Evolutionary conservation across 768 basidiomycete genomes (phyloP), one percentile per base, ranked within the genome.

Genomic region (Leucocoprinus birnbaumii): DNA sequence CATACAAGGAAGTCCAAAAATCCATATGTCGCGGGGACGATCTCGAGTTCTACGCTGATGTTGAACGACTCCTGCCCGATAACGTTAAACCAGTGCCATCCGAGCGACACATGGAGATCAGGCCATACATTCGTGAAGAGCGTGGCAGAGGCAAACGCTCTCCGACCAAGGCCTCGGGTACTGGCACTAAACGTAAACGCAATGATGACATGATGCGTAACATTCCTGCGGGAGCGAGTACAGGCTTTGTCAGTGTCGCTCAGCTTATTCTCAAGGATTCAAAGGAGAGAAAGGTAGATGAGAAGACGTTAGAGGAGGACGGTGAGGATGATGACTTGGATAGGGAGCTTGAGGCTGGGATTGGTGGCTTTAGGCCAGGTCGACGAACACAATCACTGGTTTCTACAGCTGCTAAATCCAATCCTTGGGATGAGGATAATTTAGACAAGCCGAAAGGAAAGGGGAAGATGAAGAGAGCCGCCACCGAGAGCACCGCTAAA

Each of bases 21-120:
- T 80, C 86, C 40, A 97, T 99, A 66, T 80, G 86, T 47, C 84
- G 86, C 52, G 94, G 94, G 22, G 86, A 90, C 51, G 80, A 88
- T 58, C 83, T 97, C 27, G 94, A 98, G 67, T 79, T 98, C 9
- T 99, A 94, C 63, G 85, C 79, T n/a, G 97, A 99, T 66, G 91
- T 96, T 48, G 83, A 86, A 55, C 88, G 93, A 0, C 74, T 99
- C 10, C 73, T 98, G 2, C 94, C 96, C 0, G 82, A 80, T 35
- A 79, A 90, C 58, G 70, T 87, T 59, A 85, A 87, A 42, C 94
- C 94, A 0, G 76, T 83, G 57, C 87, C 84, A 60, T 69, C 92
- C 31, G 90, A 95, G 70, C 87, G 86, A 71, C 75, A 72, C 19
- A 93, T 97, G 84, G 87, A 88, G 48, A 89, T 94, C 37, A 82